These are phyloP conservation scores for Mortierella polycephala DNA, from an alignment of 371 early-diverging fungal genomes.

Conservation along the genomic window DNA sequence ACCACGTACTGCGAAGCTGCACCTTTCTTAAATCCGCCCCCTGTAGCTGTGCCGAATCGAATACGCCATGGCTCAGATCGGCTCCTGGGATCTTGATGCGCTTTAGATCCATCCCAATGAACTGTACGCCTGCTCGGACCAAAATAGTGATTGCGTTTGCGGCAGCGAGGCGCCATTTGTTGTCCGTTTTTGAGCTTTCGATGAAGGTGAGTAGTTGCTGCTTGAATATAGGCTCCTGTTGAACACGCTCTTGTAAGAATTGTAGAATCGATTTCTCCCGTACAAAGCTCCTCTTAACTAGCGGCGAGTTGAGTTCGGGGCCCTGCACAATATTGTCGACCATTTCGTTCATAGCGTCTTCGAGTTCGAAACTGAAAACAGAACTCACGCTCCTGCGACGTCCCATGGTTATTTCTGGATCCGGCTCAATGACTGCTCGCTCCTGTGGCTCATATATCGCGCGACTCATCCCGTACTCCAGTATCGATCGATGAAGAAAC, in stretches of 20 bases:
- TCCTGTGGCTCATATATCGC: not conserved
- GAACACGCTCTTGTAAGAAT: conserved; percentile 14
- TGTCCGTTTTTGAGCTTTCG: conserved; percentile 2
- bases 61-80: not conserved
- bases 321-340: not conserved
- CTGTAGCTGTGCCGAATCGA: conserved; percentile 14
- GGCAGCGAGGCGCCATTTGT: not conserved
- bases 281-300: conserved; percentile 1
- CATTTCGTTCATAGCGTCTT: too few relatives aligned
- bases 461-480: conserved; percentile 3
- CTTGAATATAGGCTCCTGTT: not conserved
- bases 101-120: conserved; percentile 4
- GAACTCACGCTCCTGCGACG: not conserved
- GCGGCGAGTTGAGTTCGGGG: not conserved
- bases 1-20: not conserved
- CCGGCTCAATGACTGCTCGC: not conserved
- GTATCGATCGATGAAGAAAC: conserved; percentile 9
- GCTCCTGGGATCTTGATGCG: conserved; percentile 15
- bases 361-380: not conserved
- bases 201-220: conserved; percentile 1
- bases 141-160: conserved; percentile 24
- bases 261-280: conserved; percentile 2
- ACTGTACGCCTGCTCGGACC: conserved; percentile 5
- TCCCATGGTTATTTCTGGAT: not conserved
- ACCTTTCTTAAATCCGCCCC: conserved; percentile 11